Conservation (phyloP, 306 rosid species). For the Castanea sativa region DNA sequence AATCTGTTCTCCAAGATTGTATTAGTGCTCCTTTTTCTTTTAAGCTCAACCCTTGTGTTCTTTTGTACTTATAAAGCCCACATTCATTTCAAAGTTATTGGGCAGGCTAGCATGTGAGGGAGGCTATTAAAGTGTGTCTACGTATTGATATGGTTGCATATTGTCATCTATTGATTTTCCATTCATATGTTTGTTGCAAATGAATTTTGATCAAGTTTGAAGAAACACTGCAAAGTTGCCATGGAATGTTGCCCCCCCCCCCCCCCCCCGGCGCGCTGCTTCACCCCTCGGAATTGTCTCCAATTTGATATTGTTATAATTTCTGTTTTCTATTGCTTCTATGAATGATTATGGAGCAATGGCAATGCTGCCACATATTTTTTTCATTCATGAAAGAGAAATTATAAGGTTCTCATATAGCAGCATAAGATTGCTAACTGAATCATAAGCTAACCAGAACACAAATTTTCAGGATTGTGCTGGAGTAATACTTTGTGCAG, state of each 20-base stretch:
- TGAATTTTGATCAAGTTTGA: neutral
- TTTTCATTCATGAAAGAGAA: neutral
- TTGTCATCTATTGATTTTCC: too few species aligned
- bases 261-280: too few species aligned
- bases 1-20: neutral
- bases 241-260: too few species aligned
- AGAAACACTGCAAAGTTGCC: neutral
- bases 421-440: neutral
- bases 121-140: neutral
- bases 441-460: constrained; percentile 4
- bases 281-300: neutral
- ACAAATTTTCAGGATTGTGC: constrained; percentile 82
- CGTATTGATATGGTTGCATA: neutral
- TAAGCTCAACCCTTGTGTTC: neutral
- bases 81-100: neutral
- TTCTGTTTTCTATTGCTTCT: neutral
- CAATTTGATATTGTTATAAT: neutral
- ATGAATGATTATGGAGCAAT: neutral
- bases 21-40: neutral
- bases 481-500: constrained; percentile 83
- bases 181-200: too few species aligned
- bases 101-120: neutral
- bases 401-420: neutral
- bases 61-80: neutral
- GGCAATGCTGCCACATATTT: neutral